Evolutionary conservation across 2,329 filamentous ascomycete species (phyloP), one percentile per base, ranked within the genome.

Genomic region (Xylariaceae sp.): DNA sequence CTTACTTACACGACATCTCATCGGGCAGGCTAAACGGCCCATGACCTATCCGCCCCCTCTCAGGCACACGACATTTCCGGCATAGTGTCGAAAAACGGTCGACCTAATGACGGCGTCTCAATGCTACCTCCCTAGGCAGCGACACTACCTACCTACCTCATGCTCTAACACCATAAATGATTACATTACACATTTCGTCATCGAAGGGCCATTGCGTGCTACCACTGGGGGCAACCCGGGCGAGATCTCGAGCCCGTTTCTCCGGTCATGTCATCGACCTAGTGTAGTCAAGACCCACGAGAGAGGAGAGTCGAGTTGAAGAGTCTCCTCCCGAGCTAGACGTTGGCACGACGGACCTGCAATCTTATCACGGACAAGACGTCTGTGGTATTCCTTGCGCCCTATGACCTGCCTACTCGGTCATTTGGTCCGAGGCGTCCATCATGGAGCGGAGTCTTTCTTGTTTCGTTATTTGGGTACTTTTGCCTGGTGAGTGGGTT

Each of bases 221-320:
- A 1, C 5, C 23, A 5, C 23, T 30, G 23, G 23, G 23, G 23
- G 23, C 45, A 18, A 35, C 17, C 50, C 44, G n/a, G 39, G 52
- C 55, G 58, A 51, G 61, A 58, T 60, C 61, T 30, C 23, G 1
- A 62, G 61, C 61, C 56, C 58, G 58, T 61, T 58, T 56, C 56
- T 56, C 49, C 49, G 23, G 23, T 30, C 23, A 50, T 51, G 49
- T 54, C 58, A 62, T 55, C 61, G 53, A 42, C 37, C 37, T 42
- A 42, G n/a, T n/a, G n/a, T n/a, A n/a, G 37, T 13, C 37, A 55
- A 44, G 50, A 11, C 11, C 58, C 56, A 53, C 15, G 37, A 2
- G 57, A 48, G 23, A 30, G 23, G 23, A 30, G 23, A 30, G 23
- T 30, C 23, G 23, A 18, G 17, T 18, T 18, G 17, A 18, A 18